These are phyloP conservation scores for Mallotus japonicus DNA, from an alignment of 441 rosid genomes.

Conservation along the genomic window DNA sequence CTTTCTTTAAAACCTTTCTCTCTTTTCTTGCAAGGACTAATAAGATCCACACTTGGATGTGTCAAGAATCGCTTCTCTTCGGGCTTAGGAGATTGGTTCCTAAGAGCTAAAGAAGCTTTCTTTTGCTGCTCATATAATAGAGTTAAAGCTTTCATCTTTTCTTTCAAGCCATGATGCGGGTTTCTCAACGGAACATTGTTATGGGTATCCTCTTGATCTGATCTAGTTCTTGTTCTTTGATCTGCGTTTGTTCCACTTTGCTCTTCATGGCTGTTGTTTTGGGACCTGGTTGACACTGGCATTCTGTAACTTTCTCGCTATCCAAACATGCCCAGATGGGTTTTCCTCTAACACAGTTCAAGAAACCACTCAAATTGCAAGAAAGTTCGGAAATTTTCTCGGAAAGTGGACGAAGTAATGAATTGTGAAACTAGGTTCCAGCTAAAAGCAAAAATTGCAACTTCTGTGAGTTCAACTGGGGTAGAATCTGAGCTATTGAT, in stretches of 20 bases:
- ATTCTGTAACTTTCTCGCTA: slow-evolving; percentile 41
- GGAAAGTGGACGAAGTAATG: slow-evolving; percentile 14
- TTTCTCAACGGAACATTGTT: slow-evolving; percentile 42
- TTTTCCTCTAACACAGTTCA: slow-evolving; percentile 23
- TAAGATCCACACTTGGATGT: slow-evolving; percentile 56
- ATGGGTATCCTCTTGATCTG: slow-evolving; percentile 40
- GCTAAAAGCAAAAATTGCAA: slow-evolving; percentile 8
- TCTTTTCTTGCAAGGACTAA: slow-evolving; percentile 42
- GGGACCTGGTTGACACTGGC: slow-evolving; percentile 87
- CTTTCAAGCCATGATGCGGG: slow-evolving; percentile 78
- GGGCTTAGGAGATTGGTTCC: slow-evolving; percentile 47
- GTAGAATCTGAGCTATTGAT: slow-evolving; percentile 26
- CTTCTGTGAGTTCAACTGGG: background rate
- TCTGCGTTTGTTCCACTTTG: slow-evolving; percentile 31
- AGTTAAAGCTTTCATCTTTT: slow-evolving; percentile 73
- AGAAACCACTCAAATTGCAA: slow-evolving; percentile 23
- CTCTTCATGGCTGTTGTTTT: slow-evolving; percentile 36
- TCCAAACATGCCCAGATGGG: slow-evolving; percentile 44
- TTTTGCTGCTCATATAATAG: slow-evolving; percentile 79
- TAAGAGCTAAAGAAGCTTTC: slow-evolving; percentile 49
- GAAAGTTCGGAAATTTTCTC: slow-evolving; percentile 18
- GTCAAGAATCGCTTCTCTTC: slow-evolving; percentile 46
- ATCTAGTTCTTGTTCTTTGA: slow-evolving; percentile 31
- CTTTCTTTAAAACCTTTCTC: slow-evolving; percentile 29
- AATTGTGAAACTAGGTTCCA: slow-evolving; percentile 13